Base-by-base conservation (phyloP, 352 stramenopile species). In the Phytophthora litchii region DNA sequence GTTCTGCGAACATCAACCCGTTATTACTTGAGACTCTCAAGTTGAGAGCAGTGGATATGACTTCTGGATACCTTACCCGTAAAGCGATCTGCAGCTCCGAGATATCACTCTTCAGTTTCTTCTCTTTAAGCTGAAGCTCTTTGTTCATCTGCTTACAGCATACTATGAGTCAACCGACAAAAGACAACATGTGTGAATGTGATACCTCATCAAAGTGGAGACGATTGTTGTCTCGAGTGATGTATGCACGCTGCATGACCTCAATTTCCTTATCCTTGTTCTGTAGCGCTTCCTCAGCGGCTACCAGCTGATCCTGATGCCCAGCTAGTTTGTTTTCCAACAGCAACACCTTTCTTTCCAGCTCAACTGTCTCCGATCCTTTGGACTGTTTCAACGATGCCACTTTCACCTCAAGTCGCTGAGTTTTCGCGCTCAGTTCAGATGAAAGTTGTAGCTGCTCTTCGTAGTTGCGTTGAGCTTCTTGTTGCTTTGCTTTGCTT, bases 211-310 rank as follows among this genome's bases (percentile, higher is more conserved):
- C 76, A 27, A 75, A 52, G 37, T 88, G 68, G 36, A 67, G 60
- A 9, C 57, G 67, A 25, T 62, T 76, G 14, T 76, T 68, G 23
- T 83, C 66, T 1, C 67, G 70, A 25, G 67, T 43, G 2, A 70
- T 41, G 11, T 71, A 51, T 31, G 87, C 78, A 9, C 67, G 67
- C 37, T 89, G 68, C 5, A 74, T 52, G 13, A 54, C 55, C 16
- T 87, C 66, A 10, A 85, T 54, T 35, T 78, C 62, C 36, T 78
- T 80, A 20, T 87, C 72, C 21, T 86, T 83, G 13, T 79, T 68
- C 25, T 64, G 70, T 17, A 88, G 43, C n/a, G 72, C 65, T 6
- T 75, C 64, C 0, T 66, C 55, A 29, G 70, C 60, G n/a, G 71
- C 53, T 9, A 83, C 64, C 27, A 71, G 49, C 31, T 72, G 75